Conservation (phyloP, 345 rosid species). For the Brassica juncea region DNA sequence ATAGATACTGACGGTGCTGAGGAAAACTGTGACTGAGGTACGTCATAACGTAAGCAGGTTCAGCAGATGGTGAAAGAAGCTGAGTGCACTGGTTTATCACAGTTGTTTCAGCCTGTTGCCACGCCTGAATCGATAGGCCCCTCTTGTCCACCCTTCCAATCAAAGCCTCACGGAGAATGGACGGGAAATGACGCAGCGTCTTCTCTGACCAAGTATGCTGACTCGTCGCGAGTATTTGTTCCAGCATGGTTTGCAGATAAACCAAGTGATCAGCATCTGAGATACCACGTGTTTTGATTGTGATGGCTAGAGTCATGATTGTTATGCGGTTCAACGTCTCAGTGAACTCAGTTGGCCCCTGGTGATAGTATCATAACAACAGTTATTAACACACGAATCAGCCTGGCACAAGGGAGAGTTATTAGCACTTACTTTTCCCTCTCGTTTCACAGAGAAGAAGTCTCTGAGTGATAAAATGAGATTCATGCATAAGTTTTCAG, state of each 20-base stretch:
- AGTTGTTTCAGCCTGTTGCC: slow-evolving; percentile 93
- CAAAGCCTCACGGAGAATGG: slow-evolving; percentile 77
- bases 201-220: slow-evolving; percentile 97
- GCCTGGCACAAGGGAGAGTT: slow-evolving; percentile 19
- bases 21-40: slow-evolving; percentile 78
- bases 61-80: slow-evolving; percentile 87
- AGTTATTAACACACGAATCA: slow-evolving; percentile 22
- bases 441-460: slow-evolving; percentile 85
- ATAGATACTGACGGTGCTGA: slow-evolving; percentile 81
- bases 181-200: slow-evolving; percentile 78
- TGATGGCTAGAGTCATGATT: slow-evolving; percentile 84
- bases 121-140: slow-evolving; percentile 68
- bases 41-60: slow-evolving; percentile 73
- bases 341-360: slow-evolving; percentile 98
- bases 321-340: slow-evolving; percentile 92
- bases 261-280: slow-evolving; percentile 95
- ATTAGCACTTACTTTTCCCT: slow-evolving; percentile 69
- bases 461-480: slow-evolving; percentile 89
- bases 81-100: slow-evolving; percentile 90
- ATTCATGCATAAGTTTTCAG: slow-evolving; percentile 94
- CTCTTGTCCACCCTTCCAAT: slow-evolving; percentile 66
- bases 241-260: slow-evolving; percentile 86
- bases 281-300: slow-evolving; percentile 94
- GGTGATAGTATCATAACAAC: slow-evolving; percentile 37
- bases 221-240: slow-evolving; percentile 85